Evolutionary conservation across 371 early-diverging fungal species (phyloP), one percentile per base, ranked within the genome.

Genomic region (Mortierella sp.): DNA sequence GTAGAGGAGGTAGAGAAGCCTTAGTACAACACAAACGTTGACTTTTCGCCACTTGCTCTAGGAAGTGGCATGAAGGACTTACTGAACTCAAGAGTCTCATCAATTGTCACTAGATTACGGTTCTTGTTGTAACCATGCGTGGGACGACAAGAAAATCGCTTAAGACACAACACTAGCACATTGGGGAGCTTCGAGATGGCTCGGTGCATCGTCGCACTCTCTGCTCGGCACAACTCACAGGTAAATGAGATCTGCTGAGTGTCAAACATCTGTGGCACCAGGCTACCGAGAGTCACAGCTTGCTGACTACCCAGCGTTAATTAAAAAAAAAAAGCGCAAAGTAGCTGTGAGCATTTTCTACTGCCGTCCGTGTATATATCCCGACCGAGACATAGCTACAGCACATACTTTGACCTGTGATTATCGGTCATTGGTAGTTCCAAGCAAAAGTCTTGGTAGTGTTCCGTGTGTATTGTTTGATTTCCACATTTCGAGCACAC

Each of bases 11-110:
- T n/a, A n/a, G n/a, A n/a, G n/a, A n/a, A n/a, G n/a, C n/a, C n/a
- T n/a, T n/a, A n/a, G n/a, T n/a, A n/a, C n/a, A n/a, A n/a, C n/a
- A n/a, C n/a, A n/a, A n/a, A n/a, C n/a, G n/a, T n/a, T n/a, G n/a
- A n/a, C n/a, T n/a, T n/a, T n/a, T n/a, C n/a, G n/a, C n/a, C n/a
- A n/a, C n/a, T n/a, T n/a, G n/a, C n/a, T 17, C 14, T 4, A 17
- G 7, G 28, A 15, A 1, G 7, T 49, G 21, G 6, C 37, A 39
- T 43, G 26, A 46, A 24, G 1, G 50, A 15, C 72, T 50, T 71
- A 71, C 72, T 43, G 24, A 71, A 60, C 19, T 71, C 72, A 26
- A 71, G 37, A 0, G 60, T 52, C 23, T 44, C 72, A 28, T 71
- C 72, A 42, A 71, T 64, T 24, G 30, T 31, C 0, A 71, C 60